Base-by-base conservation (phyloP, 257 asterid species). In the Nicotiana noctiflora region DNA sequence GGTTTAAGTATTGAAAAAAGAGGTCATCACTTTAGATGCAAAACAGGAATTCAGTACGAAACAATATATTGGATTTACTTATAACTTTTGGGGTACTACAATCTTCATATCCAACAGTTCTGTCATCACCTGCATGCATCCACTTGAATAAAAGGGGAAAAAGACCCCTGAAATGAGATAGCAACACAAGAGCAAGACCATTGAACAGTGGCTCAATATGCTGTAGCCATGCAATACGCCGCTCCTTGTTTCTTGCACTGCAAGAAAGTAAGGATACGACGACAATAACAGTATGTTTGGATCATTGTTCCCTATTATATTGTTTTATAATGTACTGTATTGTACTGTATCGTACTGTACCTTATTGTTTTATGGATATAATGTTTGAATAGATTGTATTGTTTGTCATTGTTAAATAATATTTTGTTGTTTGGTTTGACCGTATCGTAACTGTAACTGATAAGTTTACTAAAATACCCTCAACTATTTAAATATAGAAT, bases 101-200 rank as follows among this genome's bases (percentile, higher is more conserved):
- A 15, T 49, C 25, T 25, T 74, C 79, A 74, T 51, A 74, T 25
- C 23, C 34, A 49, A 34, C 27, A 25, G 27, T 25, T 25, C 27
- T 25, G 27, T 25, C 97, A 82, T 93, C 99, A 81, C 93, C 97
- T 46, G 90, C 92, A 85, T 95, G 98, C 92, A 95, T 88, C 98
- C 98, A 95, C 82, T 86, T 87, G 70, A 91, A 93, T 94, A 93
- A 91, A 64, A 95, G 97, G 5, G 97, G 98, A 82, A 95, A 95
- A 80, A 95, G 84, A 6, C 91, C 88, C 84, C 97, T 89, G 85
- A 90, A 95, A 88, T 95, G 98, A 79, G 96, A 91, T 79, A 93
- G 84, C 60, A 95, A 85, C 40, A 90, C 9, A 49, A 95, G 96
- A 79, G 98, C 98, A 27, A 93, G 83, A 76, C 90, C 83, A 76